Base-by-base conservation (phyloP, 805 yeast species). In the Barnettozyma botsteinii region DNA sequence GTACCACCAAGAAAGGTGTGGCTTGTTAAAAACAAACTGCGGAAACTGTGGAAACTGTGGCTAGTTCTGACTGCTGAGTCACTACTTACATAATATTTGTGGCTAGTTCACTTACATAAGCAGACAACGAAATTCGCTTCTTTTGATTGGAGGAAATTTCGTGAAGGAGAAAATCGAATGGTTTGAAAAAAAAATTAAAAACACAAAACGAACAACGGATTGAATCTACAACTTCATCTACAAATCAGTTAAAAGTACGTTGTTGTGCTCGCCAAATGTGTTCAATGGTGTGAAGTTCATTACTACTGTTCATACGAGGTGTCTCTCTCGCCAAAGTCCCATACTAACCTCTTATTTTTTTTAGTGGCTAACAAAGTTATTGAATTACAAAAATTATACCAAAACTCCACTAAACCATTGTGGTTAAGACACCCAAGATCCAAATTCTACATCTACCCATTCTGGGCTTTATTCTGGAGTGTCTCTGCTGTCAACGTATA, bases 351-450 rank as follows among this genome's bases (percentile, higher is more conserved):
- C 13, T n/a, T n/a, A n/a, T n/a, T n/a, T n/a, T 14, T 17, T 31
- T 21, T 40, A 51, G 64, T 66, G 69, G 64, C 70, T 38, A 63
- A 56, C 52, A 38, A 31, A 25, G 71, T 77, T 56, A 72, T 77
- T 49, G 72, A 75, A 61, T 57, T 73, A 55, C 83, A 77, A 69
- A 77, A 68, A 64, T 54, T 73, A 47, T 77, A 72, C 70, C 83
- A 77, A 65, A 45, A 64, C 30, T 66, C 81, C 35, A 62, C 67
- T 40, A 77, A 77, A 61, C 81, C 81, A 52, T 62, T 76, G 55
- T 77, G 76, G 79, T 56, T 65, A 68, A 69, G 72, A 67, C 75
- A 56, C 45, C 60, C 60, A 55, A 56, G 59, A 55, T 56, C 60
- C 43, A 55, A 55, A 49, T 52, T 50, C 50, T 54, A 52, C 56